phyloP scores from a whole-genome alignment of 1,139 yeast species.

The Sugiyamaella novakii region DNA sequence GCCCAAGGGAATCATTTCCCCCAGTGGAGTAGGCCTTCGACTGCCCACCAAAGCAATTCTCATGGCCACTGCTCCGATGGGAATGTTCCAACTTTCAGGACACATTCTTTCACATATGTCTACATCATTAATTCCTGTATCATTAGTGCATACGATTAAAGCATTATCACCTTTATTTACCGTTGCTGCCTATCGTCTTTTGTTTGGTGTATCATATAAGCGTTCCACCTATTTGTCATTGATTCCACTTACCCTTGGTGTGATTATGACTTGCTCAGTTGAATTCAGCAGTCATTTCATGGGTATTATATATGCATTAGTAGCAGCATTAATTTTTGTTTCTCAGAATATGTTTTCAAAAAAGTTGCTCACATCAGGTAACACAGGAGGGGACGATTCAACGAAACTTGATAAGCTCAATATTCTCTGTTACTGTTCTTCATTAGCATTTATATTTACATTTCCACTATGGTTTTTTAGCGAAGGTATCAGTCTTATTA shows the following conservation, averaged over 20 bases:
- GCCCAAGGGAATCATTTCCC: conserved; percentile 38
- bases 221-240: conserved; percentile 73
- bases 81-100: conserved; percentile 85
- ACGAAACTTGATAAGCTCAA: conserved; percentile 77
- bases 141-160: conserved; percentile 88
- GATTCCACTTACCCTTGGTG: conserved; percentile 76
- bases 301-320: conserved; percentile 74
- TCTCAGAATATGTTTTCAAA: conserved; percentile 91
- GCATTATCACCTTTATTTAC: conserved; percentile 87
- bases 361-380: conserved; percentile 59
- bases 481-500: conserved; percentile 51
- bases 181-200: conserved; percentile 70
- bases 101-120: conserved; percentile 90
- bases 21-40: conserved; percentile 42
- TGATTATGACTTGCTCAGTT: conserved; percentile 72
- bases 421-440: conserved; percentile 79
- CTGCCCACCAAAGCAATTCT: conserved; percentile 57
- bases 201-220: conserved; percentile 60
- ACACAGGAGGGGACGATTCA: conserved; percentile 32
- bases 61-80: conserved; percentile 84
- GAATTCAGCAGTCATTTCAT: conserved; percentile 50
- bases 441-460: conserved; percentile 76
- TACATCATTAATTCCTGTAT: conserved; percentile 83
- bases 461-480: conserved; percentile 72
- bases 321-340: conserved; percentile 85